Base-by-base conservation (phyloP, 768 basidiomycete genomes). In the Rhizopogon sp. region DNA sequence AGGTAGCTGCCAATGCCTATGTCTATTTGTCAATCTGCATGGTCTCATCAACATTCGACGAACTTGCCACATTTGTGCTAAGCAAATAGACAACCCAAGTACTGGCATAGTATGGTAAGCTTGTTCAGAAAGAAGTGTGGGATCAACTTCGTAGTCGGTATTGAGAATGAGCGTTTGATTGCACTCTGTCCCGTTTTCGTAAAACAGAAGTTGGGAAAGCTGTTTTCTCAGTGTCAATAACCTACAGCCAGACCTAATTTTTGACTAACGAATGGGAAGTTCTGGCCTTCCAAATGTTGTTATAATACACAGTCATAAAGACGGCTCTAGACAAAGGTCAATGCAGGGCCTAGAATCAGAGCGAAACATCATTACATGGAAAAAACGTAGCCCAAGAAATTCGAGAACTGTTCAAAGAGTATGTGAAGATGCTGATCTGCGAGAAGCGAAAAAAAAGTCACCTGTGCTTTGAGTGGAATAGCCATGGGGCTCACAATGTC, bases 221-320 rank as follows among this genome's bases (percentile, higher is more conserved):
- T 69, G 33, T 2, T 28, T 8, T 73, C 5, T 37, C 11, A 13
- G 35, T 22, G 54, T 17, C 17, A 37, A 62, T 61, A 43, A 63
- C 11, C 35, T 13, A 10, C 35, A 37, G 13, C 35, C 11, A 13
- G 35, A 37, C 13, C 35, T 37, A 10, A 37, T 37, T 13, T 11
- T 37, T 11, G 35, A 52, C 66, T 35, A 60, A 76, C 74, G 69
- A 84, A 84, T 1, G 84, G 84, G 71, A 85, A 83, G 60, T 73
- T 77, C 60, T 81, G 77, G 77, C 78, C 43, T 78, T 65, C 84
- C 83, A 86, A 10, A 76, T 68, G 55, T 87, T 84, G 42, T 65
- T 73, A 10, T 74, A 76, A 58, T 72, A 80, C 3, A 74, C 59
- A 0, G 67, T 14, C 17, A 52, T 71, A 58, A 56, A 77, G 68